Evolutionary conservation across 805 yeast species (phyloP), one percentile per base, ranked within the genome.

Genomic region (Yarrowia keelungensis): DNA sequence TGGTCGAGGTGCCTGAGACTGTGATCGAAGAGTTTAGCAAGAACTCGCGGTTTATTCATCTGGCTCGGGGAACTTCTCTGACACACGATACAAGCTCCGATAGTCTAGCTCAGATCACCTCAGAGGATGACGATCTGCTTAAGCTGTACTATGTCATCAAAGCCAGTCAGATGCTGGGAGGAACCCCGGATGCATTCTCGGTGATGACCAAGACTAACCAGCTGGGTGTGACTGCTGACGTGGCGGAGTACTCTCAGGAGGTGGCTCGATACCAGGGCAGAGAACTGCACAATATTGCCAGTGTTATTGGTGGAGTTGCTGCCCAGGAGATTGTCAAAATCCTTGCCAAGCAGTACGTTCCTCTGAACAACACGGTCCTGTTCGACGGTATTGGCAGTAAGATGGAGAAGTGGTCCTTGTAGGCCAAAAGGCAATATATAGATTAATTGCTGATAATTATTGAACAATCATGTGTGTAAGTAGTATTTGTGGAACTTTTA

Each of bases 261-360:
- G 67, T 76, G 8, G 69, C 70, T 10, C 74, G 81, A 2, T 68
- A 75, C 5, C 75, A 81, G 5, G 85, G 85, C 3, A 69, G 73
- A 0, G 86, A 85, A 71, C 64, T 86, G 14, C 88, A 86, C 70
- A 89, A 89, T 72, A 82, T 86, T 15, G 79, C 89, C 22, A 82
- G 97, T 5, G 77, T 91, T 3, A 80, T 91, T 72, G 98, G 97
- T 1, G 98, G 97, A 0, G 80, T 93, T 12, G 92, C 86, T 0
- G 88, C 92, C 3, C 97, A 94, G 75, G 99, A 94, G 75, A 87
- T 85, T 5, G 81, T 91, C 65, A 94, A 95, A 78, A 70, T 85
- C 3, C 73, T 90, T 32, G 91, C 97, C 1, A 84, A 85, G 45
- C 98, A 94, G 77, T 92, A 91, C 72, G 82, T 89, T 5, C 96